Evolutionary conservation across 257 asterid species (phyloP).

Genomic region (Solanum raphanifolium): DNA sequence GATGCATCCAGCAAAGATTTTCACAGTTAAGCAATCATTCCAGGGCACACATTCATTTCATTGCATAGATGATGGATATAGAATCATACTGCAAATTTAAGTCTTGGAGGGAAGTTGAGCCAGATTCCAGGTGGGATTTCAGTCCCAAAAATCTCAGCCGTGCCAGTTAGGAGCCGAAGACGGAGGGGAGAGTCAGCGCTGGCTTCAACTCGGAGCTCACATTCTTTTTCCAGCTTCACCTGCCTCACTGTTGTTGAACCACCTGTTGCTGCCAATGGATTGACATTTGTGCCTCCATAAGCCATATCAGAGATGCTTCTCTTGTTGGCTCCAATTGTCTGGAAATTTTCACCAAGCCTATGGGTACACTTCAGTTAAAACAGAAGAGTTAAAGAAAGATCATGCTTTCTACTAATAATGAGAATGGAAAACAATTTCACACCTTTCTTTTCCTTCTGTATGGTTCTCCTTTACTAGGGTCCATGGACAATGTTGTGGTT

Average conservation of each 20-base stretch:
- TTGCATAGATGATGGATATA: not conserved
- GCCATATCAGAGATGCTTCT: conserved; percentile 30
- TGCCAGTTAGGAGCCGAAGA: conserved; percentile 65
- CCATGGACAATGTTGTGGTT: not conserved
- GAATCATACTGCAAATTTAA: conserved; percentile 69
- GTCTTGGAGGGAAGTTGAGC: conserved; percentile 64
- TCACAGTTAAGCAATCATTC: not conserved
- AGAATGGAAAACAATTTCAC: not conserved
- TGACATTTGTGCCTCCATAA: conserved; percentile 54
- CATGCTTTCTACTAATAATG: not conserved
- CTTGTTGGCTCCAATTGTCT: not conserved
- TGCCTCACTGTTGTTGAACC: conserved; percentile 44
- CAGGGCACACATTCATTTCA: not conserved
- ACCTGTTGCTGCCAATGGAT: conserved; percentile 40
- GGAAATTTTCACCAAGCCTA: not conserved
- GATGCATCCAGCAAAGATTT: not conserved
- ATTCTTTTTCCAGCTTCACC: conserved; percentile 86
- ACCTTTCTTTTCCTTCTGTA: not conserved
- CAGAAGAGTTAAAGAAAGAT: not conserved
- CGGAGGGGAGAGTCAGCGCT: conserved; percentile 67
- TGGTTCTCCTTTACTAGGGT: not conserved
- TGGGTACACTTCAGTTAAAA: not conserved
- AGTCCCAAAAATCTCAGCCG: conserved; percentile 85
- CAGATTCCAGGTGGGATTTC: conserved; percentile 87
- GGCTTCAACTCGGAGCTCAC: conserved; percentile 88